Evolutionary conservation across 2,329 filamentous ascomycete species (phyloP).

Genomic region (Truncatella angustata): DNA sequence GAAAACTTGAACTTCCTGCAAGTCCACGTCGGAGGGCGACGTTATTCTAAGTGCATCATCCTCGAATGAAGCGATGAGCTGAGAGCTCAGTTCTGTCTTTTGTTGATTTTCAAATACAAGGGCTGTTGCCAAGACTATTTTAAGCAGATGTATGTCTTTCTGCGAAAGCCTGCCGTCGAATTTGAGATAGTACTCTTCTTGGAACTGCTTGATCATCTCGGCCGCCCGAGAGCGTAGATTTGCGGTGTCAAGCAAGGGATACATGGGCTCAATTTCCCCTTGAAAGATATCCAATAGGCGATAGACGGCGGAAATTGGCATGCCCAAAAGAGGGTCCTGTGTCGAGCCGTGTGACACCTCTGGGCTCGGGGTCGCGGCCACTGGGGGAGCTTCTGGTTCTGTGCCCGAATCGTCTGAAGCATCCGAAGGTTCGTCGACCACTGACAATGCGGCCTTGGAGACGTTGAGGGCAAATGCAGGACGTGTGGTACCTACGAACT

Average conservation of each 20-base stretch:
- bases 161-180: neutral
- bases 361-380: neutral
- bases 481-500: constrained; percentile 3
- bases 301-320: neutral
- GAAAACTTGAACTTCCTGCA: constrained; percentile 1
- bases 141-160: constrained; percentile 7
- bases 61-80: constrained; percentile 3
- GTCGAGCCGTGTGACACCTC: neutral
- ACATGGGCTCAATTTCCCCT: constrained; percentile 1
- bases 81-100: constrained; percentile 2
- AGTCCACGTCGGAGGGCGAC: neutral
- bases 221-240: neutral
- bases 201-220: constrained; percentile 2
- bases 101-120: constrained; percentile 2
- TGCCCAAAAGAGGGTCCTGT: constrained; percentile 3
- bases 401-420: neutral
- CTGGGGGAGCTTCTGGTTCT: neutral
- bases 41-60: constrained; percentile 2
- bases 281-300: neutral
- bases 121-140: constrained; percentile 4
- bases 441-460: neutral
- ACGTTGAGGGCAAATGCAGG: constrained; percentile 2
- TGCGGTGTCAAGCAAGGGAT: constrained; percentile 3
- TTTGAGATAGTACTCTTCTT: neutral
- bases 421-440: neutral